phyloP scores from a whole-genome alignment of 2,329 filamentous ascomycete genomes.

The Aquanectria penicillioides region DNA sequence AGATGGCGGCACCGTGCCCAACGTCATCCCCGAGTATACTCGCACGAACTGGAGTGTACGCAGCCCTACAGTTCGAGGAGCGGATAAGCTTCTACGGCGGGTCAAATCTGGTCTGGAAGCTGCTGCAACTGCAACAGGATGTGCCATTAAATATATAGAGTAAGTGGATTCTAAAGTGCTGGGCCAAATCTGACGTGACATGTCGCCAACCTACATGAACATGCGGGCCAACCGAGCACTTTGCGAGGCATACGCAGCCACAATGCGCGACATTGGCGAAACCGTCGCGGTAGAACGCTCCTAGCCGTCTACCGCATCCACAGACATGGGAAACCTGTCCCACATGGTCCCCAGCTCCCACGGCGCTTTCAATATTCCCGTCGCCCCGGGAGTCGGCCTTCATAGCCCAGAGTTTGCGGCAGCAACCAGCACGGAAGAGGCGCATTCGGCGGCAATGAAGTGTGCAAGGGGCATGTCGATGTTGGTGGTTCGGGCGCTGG shows the following conservation, averaged over 20 bases:
- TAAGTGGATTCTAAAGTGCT: constrained; percentile 32
- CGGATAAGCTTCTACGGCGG: constrained; percentile 40
- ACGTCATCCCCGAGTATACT: constrained; percentile 52
- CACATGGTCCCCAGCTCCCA: constrained; percentile 59
- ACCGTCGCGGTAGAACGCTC: constrained; percentile 48
- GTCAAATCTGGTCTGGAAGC: constrained; percentile 51
- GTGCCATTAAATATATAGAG: constrained; percentile 47
- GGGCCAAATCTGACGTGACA: constrained; percentile 9
- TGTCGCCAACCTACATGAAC: constrained; percentile 54
- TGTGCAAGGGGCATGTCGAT: constrained; percentile 57
- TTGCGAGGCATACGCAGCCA: constrained; percentile 52
- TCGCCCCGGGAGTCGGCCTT: constrained; percentile 46
- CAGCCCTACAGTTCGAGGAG: constrained; percentile 44
- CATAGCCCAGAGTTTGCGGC: constrained; percentile 55
- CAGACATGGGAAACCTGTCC: constrained; percentile 63
- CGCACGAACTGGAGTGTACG: constrained; percentile 53
- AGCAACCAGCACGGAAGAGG: constrained; percentile 53
- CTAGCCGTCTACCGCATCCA: constrained; percentile 52
- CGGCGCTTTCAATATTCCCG: constrained; percentile 57
- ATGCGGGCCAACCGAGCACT: constrained; percentile 56
- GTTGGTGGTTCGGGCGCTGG: constrained; percentile 42
- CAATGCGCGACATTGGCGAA: constrained; percentile 53
- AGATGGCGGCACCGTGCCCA: constrained; percentile 49
- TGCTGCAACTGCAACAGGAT: constrained; percentile 48
- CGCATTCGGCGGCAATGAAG: constrained; percentile 51